A percentile compares a stretch with the other conserved stretches of the same genome.
Evolutionary conservation across 345 rosid genomes (phyloP).

Genomic region (Gossypium turneri): DNA sequence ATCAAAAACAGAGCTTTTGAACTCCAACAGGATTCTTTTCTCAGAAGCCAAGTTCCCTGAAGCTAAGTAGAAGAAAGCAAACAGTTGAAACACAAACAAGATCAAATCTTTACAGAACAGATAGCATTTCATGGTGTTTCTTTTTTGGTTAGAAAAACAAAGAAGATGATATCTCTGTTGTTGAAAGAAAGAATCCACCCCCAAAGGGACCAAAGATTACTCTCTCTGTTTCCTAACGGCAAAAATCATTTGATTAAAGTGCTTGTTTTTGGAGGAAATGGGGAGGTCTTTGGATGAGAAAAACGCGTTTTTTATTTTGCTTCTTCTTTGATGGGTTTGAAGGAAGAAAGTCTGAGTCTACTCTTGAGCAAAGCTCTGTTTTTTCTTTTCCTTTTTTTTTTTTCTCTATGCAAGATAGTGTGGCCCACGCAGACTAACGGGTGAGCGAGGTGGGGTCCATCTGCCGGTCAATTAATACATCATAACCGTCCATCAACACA

Average conservation of each 20-base stretch:
- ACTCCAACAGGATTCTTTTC: conserved; percentile 26
- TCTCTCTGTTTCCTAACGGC: background rate
- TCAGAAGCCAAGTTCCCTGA: conserved; percentile 13
- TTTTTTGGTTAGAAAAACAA: background rate
- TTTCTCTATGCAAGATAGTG: too few relatives aligned
- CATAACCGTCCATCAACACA: background rate
- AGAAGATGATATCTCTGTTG: background rate
- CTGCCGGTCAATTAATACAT: background rate
- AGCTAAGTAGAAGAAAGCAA: conserved; percentile 13
- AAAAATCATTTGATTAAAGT: background rate
- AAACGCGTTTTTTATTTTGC: too few relatives aligned
- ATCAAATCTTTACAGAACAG: background rate
- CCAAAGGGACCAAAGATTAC: background rate
- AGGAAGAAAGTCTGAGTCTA: too few relatives aligned
- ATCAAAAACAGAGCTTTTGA: conserved; percentile 38
- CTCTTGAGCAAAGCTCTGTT: too few relatives aligned
- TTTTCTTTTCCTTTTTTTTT: too few relatives aligned
- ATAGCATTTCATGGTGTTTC: background rate
- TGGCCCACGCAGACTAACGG: too few relatives aligned
- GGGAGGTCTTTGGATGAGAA: too few relatives aligned
- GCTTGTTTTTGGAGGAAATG: background rate
- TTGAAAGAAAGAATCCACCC: conserved; percentile 3
- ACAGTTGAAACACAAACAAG: conserved; percentile 11
- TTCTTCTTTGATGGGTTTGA: too few relatives aligned
- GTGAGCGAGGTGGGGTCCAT: too few relatives aligned